Conservation (phyloP, 2,329 filamentous ascomycete genomes). For the Penicillium verrucosum region DNA sequence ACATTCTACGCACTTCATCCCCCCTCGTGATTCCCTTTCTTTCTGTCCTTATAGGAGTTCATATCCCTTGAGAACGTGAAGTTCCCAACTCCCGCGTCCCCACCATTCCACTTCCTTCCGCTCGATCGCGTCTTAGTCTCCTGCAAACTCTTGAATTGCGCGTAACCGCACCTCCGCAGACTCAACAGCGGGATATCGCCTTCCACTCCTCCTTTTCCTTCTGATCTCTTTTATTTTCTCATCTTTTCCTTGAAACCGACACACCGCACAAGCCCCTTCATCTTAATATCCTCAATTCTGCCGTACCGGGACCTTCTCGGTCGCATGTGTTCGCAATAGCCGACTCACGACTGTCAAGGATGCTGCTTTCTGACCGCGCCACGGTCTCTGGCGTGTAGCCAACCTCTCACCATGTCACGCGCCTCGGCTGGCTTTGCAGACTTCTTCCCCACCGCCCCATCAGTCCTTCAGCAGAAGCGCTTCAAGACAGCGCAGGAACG, state of each 20-base stretch:
- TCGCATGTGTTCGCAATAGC: conserved; percentile 22
- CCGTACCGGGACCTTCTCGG: conserved; percentile 13
- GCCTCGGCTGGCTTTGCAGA: conserved; percentile 77
- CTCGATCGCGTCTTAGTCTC: conserved; percentile 13
- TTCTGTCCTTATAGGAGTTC: neutral
- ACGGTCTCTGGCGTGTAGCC: conserved; percentile 42
- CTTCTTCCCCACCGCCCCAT: conserved; percentile 78
- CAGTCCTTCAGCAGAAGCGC: conserved; percentile 54
- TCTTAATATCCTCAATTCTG: conserved; percentile 1
- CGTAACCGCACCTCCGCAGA: conserved; percentile 6
- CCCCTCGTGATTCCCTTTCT: neutral
- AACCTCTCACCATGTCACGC: conserved; percentile 68
- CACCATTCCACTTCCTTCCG: conserved; percentile 14
- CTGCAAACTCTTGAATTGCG: conserved; percentile 16
- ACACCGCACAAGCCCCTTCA: neutral
- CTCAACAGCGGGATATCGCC: neutral
- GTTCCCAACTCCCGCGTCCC: conserved; percentile 6
- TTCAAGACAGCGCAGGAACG: conserved; percentile 52
- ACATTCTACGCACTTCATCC: neutral
- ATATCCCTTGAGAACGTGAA: conserved; percentile 14
- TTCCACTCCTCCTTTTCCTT: neutral
- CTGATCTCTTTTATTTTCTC: neutral
- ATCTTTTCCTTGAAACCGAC: neutral
- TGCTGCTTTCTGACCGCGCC: conserved; percentile 38
- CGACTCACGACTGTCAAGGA: conserved; percentile 32